Evolutionary conservation across 768 basidiomycete genomes (phyloP), one percentile per base, ranked within the genome.

Genomic region (Mycena leptocephala): DNA sequence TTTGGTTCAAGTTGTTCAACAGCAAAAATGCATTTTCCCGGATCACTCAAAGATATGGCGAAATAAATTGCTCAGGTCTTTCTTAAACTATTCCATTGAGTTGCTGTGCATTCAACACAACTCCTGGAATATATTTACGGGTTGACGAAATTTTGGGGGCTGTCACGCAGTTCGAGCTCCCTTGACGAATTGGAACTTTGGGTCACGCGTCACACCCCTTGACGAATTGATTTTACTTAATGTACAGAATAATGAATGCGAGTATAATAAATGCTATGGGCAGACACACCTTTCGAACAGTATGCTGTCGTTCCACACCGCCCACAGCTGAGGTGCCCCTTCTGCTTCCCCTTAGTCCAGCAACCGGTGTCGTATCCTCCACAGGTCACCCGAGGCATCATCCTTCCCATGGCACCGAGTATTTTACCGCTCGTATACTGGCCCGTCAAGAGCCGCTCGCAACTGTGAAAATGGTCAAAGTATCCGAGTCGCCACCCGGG

Each of bases 281-380:
- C 32, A 1, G 59, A 24, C 65, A n/a, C 20, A 68, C 66, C 66
- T 20, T 39, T 56, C 33, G 66, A 68, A 39, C 66, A 68, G 30
- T 68, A 68, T 1, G 66, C 56, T 53, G 56, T 53, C 5, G 66
- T 68, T 20, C 56, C 66, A n/a, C 66, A 68, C 9, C 66, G 66
- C 53, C 14, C 66, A 24, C 66, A 68, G 6, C 66, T 24, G 14
- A 68, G 51, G 48, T 53, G 66, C 2, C 53, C 53, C n/a, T 68
- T 68, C 53, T 68, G 66, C 20, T 68, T 68, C 35, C 66, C 66
- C n/a, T 68, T 68, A 24, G n/a, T 8, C 66, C 66, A 68, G 66
- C 66, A 68, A 3, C 66, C 66, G 2, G 66, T 68, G 53, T 56
- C 66, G 37, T 56, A 51, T 18, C 66, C 66, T 2, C 51, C 66